Conservation (phyloP, 1,284 basidiomycete genomes). For the Phellinidium pouzarii region DNA sequence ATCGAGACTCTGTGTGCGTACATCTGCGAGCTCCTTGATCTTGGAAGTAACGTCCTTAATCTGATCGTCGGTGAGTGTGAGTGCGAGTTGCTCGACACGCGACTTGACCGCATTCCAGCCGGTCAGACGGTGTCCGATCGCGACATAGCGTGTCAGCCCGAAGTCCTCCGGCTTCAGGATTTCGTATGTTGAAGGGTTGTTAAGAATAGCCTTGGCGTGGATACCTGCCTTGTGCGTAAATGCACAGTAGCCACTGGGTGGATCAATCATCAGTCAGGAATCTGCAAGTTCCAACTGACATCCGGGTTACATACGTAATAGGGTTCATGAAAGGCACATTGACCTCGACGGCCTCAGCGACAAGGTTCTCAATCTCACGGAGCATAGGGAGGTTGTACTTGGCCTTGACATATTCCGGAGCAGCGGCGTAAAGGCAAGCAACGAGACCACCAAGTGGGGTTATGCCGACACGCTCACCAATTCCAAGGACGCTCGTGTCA, state of each 20-base stretch:
- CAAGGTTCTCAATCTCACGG: conserved; percentile 97
- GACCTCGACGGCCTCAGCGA: conserved; percentile 98
- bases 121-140: conserved; percentile 95
- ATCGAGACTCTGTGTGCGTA: conserved; percentile 97
- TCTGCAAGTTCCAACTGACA: neutral
- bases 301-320: conserved; percentile 61
- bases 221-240: conserved; percentile 99
- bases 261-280: conserved; percentile 6
- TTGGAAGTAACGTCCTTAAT: conserved; percentile 98
- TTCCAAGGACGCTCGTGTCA: conserved; percentile 94
- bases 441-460: conserved; percentile 96
- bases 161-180: conserved; percentile 98
- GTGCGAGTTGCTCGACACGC: conserved; percentile 93
- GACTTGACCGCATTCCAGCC: conserved; percentile 99
- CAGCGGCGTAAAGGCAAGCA: conserved; percentile 92
- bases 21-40: conserved; percentile 99
- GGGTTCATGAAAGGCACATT: conserved; percentile 97
- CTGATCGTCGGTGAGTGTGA: conserved; percentile 78
- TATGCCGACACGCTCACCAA: conserved; percentile 98
- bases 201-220: conserved; percentile 99
- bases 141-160: conserved; percentile 95
- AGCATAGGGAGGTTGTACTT: conserved; percentile 99
- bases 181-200: conserved; percentile 99
- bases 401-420: conserved; percentile 98
- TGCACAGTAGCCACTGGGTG: conserved; percentile 88